phyloP scores from a whole-genome alignment of 1,284 basidiomycete genomes.

The Cryptococcus jaspeensis region DNA sequence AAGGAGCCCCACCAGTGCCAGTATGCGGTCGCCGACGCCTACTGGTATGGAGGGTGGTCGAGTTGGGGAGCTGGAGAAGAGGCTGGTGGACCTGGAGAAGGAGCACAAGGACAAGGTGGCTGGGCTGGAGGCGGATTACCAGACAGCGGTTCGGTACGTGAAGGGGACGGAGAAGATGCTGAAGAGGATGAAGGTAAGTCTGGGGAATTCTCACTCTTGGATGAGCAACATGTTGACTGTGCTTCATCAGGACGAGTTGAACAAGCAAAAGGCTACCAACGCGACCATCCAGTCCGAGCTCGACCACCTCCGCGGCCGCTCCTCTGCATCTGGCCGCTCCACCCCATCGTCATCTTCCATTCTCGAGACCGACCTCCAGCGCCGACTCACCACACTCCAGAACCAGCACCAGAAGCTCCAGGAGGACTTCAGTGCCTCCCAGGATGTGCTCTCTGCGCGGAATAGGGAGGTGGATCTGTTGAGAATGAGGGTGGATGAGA shows the following conservation, averaged over 20 bases:
- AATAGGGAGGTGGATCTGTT: constrained; percentile 69
- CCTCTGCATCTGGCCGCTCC: constrained; percentile 69
- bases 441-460: constrained; percentile 71
- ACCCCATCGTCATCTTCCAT: constrained; percentile 61
- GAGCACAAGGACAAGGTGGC: constrained; percentile 62
- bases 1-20: constrained; percentile 50
- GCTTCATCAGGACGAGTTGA: constrained; percentile 65
- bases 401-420: constrained; percentile 70
- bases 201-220: constrained; percentile 4
- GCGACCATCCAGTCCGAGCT: constrained; percentile 74
- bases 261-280: constrained; percentile 81
- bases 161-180: constrained; percentile 99
- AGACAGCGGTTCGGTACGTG: constrained; percentile 53
- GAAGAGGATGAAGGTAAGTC: constrained; percentile 78
- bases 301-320: constrained; percentile 63
- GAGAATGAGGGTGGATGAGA: constrained; percentile 43
- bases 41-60: constrained; percentile 54
- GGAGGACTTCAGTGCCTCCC: constrained; percentile 70
- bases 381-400: constrained; percentile 72
- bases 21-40: constrained; percentile 40
- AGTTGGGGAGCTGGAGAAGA: constrained; percentile 60
- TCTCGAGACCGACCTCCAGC: constrained; percentile 56
- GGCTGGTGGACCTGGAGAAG: constrained; percentile 74
- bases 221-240: background rate
- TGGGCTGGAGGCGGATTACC: constrained; percentile 93